Conservation (phyloP, 2,329 filamentous ascomycete genomes). For the Moelleriella libera region DNA sequence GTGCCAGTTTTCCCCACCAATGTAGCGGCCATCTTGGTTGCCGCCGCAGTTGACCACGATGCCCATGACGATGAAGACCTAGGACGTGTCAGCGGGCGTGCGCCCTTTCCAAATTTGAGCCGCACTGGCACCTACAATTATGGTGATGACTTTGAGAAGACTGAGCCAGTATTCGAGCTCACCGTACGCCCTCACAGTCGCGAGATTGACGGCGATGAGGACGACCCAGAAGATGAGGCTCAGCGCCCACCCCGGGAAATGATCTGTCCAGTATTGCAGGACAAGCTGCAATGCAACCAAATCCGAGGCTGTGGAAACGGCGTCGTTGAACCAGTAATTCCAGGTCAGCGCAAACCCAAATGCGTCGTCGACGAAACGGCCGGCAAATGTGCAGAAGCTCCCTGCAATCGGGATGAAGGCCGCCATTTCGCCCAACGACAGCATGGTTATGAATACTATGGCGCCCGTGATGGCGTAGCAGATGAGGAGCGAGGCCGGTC, state of each 20-base stretch:
- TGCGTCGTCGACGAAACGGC: slow-evolving; percentile 36
- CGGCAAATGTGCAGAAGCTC: slow-evolving; percentile 35
- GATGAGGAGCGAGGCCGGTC: slow-evolving; percentile 39
- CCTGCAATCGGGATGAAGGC: slow-evolving; percentile 36
- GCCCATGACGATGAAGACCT: slow-evolving; percentile 47
- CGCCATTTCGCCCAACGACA: slow-evolving; percentile 46
- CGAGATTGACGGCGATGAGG: slow-evolving; percentile 28
- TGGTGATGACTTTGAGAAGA: slow-evolving; percentile 37
- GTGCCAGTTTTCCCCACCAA: slow-evolving; percentile 44
- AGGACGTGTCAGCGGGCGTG: not conserved
- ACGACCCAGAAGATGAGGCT: slow-evolving; percentile 47
- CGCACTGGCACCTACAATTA: slow-evolving; percentile 19
- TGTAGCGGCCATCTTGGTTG: slow-evolving; percentile 37
- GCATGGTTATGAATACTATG: slow-evolving; percentile 36
- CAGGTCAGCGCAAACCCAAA: slow-evolving; percentile 40
- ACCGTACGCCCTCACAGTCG: slow-evolving; percentile 19
- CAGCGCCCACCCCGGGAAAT: slow-evolving; percentile 48
- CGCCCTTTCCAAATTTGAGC: too few species aligned
- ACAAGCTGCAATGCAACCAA: slow-evolving; percentile 38
- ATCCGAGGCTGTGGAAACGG: slow-evolving; percentile 38
- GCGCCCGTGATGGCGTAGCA: not conserved
- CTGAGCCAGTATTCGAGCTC: slow-evolving; percentile 43
- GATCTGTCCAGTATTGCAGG: slow-evolving; percentile 46
- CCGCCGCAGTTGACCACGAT: slow-evolving; percentile 39
- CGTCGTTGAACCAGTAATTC: slow-evolving; percentile 56